A percentile compares a stretch with the other conserved stretches of the same genome.
Conservation (phyloP, 2,329 filamentous ascomycete genomes). For the Colletotrichum salicis region DNA sequence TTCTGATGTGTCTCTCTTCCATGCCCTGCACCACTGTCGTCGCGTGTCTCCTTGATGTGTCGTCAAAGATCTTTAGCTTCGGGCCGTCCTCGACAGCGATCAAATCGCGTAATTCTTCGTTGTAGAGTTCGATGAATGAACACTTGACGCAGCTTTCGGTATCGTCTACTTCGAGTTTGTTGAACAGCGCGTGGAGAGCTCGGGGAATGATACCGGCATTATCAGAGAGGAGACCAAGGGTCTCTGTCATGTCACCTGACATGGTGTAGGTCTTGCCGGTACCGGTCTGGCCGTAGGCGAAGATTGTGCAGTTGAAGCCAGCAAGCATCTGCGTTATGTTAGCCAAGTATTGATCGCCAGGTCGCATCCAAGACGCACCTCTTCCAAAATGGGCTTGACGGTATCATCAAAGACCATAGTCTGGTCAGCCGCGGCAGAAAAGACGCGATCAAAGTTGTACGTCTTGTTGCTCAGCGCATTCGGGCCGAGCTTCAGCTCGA, state of each 20-base stretch:
- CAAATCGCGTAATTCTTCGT: constrained; percentile 93
- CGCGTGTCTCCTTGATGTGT: constrained; percentile 83
- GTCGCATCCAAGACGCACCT: constrained; percentile 65
- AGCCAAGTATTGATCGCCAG: constrained; percentile 6
- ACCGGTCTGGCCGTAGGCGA: constrained; percentile 97
- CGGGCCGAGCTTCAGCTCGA: constrained; percentile 91
- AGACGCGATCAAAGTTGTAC: constrained; percentile 97
- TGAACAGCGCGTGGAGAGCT: constrained; percentile 86
- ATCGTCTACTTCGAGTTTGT: constrained; percentile 81
- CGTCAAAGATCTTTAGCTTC: constrained; percentile 96
- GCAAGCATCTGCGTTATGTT: constrained; percentile 76
- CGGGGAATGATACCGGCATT: constrained; percentile 95
- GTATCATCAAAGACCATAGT: constrained; percentile 95
- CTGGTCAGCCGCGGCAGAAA: constrained; percentile 94
- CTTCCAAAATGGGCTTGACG: constrained; percentile 89
- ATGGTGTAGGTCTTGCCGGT: constrained; percentile 99
- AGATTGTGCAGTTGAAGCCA: constrained; percentile 98
- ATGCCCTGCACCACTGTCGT: constrained; percentile 94
- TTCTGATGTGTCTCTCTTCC: constrained; percentile 95
- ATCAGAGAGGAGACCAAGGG: constrained; percentile 85
- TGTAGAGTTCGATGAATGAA: constrained; percentile 98
- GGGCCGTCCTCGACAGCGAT: constrained; percentile 82
- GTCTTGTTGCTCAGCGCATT: constrained; percentile 95
- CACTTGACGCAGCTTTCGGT: constrained; percentile 92
- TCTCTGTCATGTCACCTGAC: constrained; percentile 96